Conservation (phyloP, 73 alveolate genomes). For the Symbiodinium natans region DNA sequence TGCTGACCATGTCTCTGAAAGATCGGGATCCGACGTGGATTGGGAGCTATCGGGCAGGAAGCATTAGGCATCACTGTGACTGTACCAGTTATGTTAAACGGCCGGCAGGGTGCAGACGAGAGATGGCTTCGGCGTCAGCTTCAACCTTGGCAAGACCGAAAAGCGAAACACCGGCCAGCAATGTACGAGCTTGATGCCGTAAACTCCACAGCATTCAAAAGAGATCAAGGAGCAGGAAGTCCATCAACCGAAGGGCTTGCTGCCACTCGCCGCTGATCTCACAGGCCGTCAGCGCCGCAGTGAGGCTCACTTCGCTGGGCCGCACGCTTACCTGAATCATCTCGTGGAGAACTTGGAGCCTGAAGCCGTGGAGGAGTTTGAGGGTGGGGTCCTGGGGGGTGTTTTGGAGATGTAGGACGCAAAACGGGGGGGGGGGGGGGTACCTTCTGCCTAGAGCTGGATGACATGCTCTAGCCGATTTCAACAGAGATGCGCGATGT, state of each 20-base stretch:
- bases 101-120: neutral
- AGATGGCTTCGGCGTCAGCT: neutral
- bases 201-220: neutral
- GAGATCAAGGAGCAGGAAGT: neutral
- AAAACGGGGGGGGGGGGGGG: no score
- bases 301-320: conserved; percentile 29
- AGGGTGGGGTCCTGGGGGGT: no score
- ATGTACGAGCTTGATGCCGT: neutral
- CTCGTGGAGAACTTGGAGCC: conserved; percentile 50
- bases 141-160: neutral
- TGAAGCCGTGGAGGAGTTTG: neutral
- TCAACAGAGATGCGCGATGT: no score
- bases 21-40: no score
- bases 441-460: no score
- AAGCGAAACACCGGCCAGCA: neutral
- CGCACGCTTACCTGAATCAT: neutral
- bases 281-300: conserved; percentile 32
- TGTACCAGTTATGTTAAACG: no score
- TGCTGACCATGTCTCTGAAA: no score
- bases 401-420: no score
- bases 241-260: conserved; percentile 30
- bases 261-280: conserved; percentile 69
- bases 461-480: no score
- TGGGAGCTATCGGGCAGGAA: no score
- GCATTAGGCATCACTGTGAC: no score